Conservation (phyloP, 2,329 filamentous ascomycete genomes). For the Aspergillus floridensis region DNA sequence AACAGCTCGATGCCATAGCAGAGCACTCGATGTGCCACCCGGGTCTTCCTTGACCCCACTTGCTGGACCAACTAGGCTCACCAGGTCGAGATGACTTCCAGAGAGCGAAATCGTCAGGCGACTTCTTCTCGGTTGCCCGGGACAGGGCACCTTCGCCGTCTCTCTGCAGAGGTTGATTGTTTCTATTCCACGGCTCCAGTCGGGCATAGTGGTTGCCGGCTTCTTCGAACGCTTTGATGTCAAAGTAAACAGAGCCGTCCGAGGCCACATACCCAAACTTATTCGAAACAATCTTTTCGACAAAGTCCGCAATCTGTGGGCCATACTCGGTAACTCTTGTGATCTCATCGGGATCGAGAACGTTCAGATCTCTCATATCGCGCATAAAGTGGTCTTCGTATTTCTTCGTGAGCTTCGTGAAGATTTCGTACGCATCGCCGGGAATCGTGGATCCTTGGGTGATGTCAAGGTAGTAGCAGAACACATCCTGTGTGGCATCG, state of each 20-base stretch:
- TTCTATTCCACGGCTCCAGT: constrained; percentile 78
- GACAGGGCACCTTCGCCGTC: constrained; percentile 72
- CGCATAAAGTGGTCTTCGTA: constrained; percentile 86
- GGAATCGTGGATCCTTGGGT: constrained; percentile 57
- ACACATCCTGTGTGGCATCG: constrained; percentile 61
- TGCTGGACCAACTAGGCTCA: constrained; percentile 84
- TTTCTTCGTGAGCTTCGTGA: constrained; percentile 78
- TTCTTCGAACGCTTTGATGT: constrained; percentile 81
- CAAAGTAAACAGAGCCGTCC: constrained; percentile 91
- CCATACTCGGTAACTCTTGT: constrained; percentile 93
- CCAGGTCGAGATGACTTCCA: constrained; percentile 93
- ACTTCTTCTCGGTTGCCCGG: constrained; percentile 65
- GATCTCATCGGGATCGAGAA: constrained; percentile 74
- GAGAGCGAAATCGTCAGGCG: constrained; percentile 79
- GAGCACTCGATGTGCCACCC: constrained; percentile 98
- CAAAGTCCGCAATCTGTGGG: constrained; percentile 79
- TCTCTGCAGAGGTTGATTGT: constrained; percentile 83
- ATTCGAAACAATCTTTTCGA: constrained; percentile 77
- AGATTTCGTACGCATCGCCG: constrained; percentile 68
- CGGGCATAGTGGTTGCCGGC: constrained; percentile 82
- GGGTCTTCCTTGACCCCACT: constrained; percentile 82
- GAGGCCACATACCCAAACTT: constrained; percentile 74
- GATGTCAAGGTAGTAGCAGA: constrained; percentile 75
- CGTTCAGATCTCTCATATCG: constrained; percentile 84
- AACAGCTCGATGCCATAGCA: constrained; percentile 87